phyloP scores from a whole-genome alignment of 306 rosid species.

The Trifolium pratense region DNA sequence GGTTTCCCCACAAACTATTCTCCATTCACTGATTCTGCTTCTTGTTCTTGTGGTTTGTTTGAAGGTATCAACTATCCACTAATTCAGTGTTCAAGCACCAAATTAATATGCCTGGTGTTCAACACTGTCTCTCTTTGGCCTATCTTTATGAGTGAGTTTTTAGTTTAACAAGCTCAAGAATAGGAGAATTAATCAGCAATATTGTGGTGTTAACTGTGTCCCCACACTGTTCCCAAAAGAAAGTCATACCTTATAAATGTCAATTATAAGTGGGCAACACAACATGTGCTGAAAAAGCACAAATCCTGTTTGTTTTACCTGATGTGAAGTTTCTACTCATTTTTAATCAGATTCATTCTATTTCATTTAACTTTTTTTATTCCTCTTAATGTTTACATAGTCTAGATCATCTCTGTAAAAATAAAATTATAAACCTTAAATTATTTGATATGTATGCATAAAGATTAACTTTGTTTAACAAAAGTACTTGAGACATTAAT shows the following conservation, averaged over 20 bases:
- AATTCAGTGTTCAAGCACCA: neutral
- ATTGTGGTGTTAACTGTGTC: slow-evolving; percentile 30
- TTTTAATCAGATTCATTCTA: neutral
- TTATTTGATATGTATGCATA: too few relatives aligned
- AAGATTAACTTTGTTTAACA: too few relatives aligned
- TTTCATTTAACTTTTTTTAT: neutral
- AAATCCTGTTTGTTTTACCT: slow-evolving; percentile 35
- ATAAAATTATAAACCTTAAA: too few relatives aligned
- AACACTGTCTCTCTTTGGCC: neutral
- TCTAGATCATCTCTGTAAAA: too few relatives aligned
- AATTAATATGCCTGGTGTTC: neutral
- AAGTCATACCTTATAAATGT: slow-evolving; percentile 1
- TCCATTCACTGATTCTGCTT: neutral
- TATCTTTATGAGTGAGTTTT: neutral
- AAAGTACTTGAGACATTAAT: neutral
- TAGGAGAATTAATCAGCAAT: slow-evolving; percentile 12
- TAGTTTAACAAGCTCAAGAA: neutral
- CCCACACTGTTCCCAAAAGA: slow-evolving; percentile 39
- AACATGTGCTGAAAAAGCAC: slow-evolving; percentile 44
- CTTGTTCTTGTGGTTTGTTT: neutral
- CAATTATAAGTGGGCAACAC: slow-evolving; percentile 30
- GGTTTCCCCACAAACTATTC: too few relatives aligned
- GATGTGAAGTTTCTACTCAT: neutral
- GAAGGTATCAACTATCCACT: too few relatives aligned
- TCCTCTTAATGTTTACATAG: neutral